These are phyloP conservation scores for Cladosporium sp. DNA, from an alignment of 2,329 filamentous ascomycete species.

Conservation along the genomic window DNA sequence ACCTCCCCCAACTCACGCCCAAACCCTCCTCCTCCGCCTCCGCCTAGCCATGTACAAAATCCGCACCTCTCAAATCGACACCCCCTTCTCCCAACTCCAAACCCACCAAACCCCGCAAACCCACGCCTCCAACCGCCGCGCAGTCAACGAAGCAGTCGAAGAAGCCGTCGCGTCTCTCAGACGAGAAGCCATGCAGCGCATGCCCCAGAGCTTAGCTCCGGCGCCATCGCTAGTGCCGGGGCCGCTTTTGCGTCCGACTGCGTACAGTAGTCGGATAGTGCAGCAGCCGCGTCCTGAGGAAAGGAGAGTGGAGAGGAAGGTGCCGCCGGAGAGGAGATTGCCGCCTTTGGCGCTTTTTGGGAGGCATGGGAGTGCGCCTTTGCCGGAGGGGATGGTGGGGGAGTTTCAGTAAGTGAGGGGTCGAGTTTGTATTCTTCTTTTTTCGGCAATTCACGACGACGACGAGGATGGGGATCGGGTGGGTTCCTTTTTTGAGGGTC, in stretches of 20 bases:
- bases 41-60: slow-evolving; percentile 71
- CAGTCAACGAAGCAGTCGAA: slow-evolving; percentile 18
- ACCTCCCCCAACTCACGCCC: slow-evolving; percentile 48
- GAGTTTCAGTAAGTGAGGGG: too few relatives aligned
- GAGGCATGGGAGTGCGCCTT: too few relatives aligned
- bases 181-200: slow-evolving; percentile 16
- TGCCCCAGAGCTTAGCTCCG: slow-evolving; percentile 2
- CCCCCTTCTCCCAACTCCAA: slow-evolving; percentile 57
- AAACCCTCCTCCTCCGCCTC: slow-evolving; percentile 63
- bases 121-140: slow-evolving; percentile 1
- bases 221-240: slow-evolving; percentile 27
- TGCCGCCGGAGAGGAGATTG: too few relatives aligned
- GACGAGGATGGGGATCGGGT: too few relatives aligned
- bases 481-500: too few relatives aligned
- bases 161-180: slow-evolving; percentile 24
- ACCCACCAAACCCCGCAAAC: slow-evolving; percentile 25
- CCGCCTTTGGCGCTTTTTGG: too few relatives aligned
- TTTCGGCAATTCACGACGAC: too few relatives aligned
- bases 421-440: too few relatives aligned
- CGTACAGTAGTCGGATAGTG: slow-evolving; percentile 35
- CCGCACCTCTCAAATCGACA: slow-evolving; percentile 63
- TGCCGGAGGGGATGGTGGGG: too few relatives aligned
- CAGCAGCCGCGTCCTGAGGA: slow-evolving; percentile 18
- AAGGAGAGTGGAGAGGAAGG: too few relatives aligned
- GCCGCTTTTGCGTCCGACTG: slow-evolving; percentile 36